Conservation (phyloP, 2,329 filamentous ascomycete species). For the Raffaelea ambrosiae region DNA sequence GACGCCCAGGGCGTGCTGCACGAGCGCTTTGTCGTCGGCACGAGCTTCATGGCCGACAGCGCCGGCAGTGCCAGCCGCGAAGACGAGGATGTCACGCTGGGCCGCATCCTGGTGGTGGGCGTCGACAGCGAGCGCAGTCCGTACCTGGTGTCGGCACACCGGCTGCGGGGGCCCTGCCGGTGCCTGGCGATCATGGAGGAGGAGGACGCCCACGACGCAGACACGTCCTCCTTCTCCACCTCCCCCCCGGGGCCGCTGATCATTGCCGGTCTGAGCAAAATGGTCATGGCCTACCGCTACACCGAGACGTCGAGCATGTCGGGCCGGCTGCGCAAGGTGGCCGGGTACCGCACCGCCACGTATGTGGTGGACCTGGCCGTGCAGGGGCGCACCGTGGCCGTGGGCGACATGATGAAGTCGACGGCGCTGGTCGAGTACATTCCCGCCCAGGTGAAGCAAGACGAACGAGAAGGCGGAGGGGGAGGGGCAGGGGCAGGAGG, state of each 20-base stretch:
- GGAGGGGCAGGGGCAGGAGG: not conserved
- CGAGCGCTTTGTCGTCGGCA: slow-evolving; percentile 88
- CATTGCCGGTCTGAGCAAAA: slow-evolving; percentile 84
- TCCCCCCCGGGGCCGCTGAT: slow-evolving; percentile 51
- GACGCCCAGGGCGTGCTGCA: slow-evolving; percentile 45
- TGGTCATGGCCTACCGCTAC: slow-evolving; percentile 55
- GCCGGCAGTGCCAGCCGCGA: slow-evolving; percentile 22
- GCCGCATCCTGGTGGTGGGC: slow-evolving; percentile 78
- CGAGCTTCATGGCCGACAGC: slow-evolving; percentile 61
- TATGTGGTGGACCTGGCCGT: slow-evolving; percentile 76
- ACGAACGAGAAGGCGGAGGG: slow-evolving; percentile 12
- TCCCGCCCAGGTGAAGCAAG: slow-evolving; percentile 30
- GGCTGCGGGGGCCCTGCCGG: slow-evolving; percentile 72
- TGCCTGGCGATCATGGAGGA: slow-evolving; percentile 66
- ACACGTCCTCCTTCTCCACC: no score
- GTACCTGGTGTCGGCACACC: slow-evolving; percentile 60
- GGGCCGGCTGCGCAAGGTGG: slow-evolving; percentile 58
- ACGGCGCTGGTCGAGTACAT: slow-evolving; percentile 68
- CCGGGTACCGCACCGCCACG: slow-evolving; percentile 72
- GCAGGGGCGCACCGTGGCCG: slow-evolving; percentile 64
- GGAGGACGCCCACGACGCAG: not conserved
- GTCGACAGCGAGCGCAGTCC: slow-evolving; percentile 67
- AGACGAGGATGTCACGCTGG: slow-evolving; percentile 44
- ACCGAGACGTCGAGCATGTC: slow-evolving; percentile 44
- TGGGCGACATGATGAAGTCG: slow-evolving; percentile 92